Percentiles rank a stretch among this genome's conserved stretches.
These are phyloP conservation scores for Sclerotinia sclerotiorum DNA, from an alignment of 2,329 filamentous ascomycete genomes.

Conservation along the genomic window DNA sequence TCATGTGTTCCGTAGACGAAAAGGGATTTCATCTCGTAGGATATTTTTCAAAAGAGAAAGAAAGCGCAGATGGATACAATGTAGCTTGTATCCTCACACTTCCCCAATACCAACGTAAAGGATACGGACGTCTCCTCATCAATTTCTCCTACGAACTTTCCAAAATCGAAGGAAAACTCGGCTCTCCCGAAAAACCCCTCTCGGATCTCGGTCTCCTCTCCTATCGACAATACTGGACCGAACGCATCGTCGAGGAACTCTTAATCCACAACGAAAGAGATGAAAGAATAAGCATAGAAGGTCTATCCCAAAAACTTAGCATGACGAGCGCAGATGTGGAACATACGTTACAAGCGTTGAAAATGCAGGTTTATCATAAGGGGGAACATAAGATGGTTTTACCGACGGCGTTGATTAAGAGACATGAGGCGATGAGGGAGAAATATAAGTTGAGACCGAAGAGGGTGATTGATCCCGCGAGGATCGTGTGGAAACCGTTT, in stretches of 20 bases:
- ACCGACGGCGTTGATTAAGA: conserved; percentile 74
- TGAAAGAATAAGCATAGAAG: conserved; percentile 79
- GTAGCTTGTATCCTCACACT: conserved; percentile 96
- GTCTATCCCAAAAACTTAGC: conserved; percentile 73
- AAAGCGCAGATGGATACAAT: conserved; percentile 95
- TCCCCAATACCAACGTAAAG: conserved; percentile 93
- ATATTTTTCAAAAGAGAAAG: conserved; percentile 99
- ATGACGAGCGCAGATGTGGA: conserved; percentile 99
- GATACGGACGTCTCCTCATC: conserved; percentile 89
- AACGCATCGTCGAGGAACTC: conserved; percentile 87
- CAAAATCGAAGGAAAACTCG: conserved; percentile 91
- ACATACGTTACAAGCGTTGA: conserved; percentile 88
- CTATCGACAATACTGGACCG: conserved; percentile 97
- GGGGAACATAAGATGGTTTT: conserved; percentile 96
- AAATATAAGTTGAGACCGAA: conserved; percentile 79
- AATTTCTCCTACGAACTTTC: conserved; percentile 97
- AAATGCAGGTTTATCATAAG: conserved; percentile 95
- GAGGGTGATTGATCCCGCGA: conserved; percentile 71
- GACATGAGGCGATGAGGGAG: conserved; percentile 65
- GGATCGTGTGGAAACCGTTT: conserved; percentile 92
- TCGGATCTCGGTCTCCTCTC: conserved; percentile 90
- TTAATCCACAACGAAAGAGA: conserved; percentile 67
- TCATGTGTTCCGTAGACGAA: conserved; percentile 88
- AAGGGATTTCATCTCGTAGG: conserved; percentile 94
- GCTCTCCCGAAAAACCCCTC: conserved; percentile 93